Percentiles rank a stretch among this genome's conserved stretches.
Evolutionary conservation across 1,139 yeast species (phyloP).

Genomic region (Hyphopichia buzzinii): DNA sequence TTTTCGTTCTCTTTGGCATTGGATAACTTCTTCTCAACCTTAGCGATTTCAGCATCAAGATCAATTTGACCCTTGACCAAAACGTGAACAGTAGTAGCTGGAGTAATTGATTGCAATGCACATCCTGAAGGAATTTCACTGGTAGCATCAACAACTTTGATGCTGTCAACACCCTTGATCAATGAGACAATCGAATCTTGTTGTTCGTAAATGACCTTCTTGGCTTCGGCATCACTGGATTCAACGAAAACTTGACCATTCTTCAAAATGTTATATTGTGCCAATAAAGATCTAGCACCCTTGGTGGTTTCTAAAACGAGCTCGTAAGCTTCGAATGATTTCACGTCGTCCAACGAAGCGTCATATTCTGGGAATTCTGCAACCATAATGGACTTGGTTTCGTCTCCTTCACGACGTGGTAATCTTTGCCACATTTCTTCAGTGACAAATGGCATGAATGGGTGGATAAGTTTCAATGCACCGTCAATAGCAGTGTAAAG

Average conservation of each 20-base stretch:
- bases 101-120: slow-evolving; percentile 77
- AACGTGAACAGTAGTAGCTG: slow-evolving; percentile 82
- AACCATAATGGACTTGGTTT: slow-evolving; percentile 67
- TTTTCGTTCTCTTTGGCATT: slow-evolving; percentile 52
- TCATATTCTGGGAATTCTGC: slow-evolving; percentile 76
- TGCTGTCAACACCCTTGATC: slow-evolving; percentile 83
- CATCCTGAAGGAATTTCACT: slow-evolving; percentile 80
- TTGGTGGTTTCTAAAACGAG: slow-evolving; percentile 82
- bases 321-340: slow-evolving; percentile 74
- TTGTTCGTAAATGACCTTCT: slow-evolving; percentile 62
- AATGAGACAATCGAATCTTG: slow-evolving; percentile 82
- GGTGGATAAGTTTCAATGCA: slow-evolving; percentile 89
- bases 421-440: slow-evolving; percentile 99
- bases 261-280: slow-evolving; percentile 86
- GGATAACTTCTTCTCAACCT: slow-evolving; percentile 73
- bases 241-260: slow-evolving; percentile 85
- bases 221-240: slow-evolving; percentile 48
- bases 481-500: slow-evolving; percentile 90
- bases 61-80: slow-evolving; percentile 94
- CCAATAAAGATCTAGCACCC: slow-evolving; percentile 86
- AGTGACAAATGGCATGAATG: slow-evolving; percentile 96
- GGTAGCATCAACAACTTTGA: slow-evolving; percentile 53
- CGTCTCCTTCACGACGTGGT: slow-evolving; percentile 80
- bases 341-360: slow-evolving; percentile 57
- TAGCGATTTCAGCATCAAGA: slow-evolving; percentile 82